Evolutionary conservation across 2,329 filamentous ascomycete genomes (phyloP), one percentile per base, ranked within the genome.

Genomic region (Fusarium odoratissimum): DNA sequence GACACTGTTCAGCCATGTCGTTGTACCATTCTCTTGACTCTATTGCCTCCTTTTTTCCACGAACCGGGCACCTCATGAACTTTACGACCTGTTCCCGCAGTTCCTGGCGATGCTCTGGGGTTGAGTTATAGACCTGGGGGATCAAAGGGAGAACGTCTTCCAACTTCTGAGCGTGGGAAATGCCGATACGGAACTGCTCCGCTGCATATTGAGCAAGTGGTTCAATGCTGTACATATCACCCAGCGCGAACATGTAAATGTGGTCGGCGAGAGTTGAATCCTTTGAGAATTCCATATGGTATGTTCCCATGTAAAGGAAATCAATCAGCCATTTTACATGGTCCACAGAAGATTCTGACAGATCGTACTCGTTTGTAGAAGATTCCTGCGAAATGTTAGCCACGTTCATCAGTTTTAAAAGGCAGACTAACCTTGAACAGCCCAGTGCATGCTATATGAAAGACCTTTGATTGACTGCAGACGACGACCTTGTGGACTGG

Each of bases 181-280:
- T 7, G 6, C 14, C 51, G 19, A 2, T 8, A 17, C 4, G 11
- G 5, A 67, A 63, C 7, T 62, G 28, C 7, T 57, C 19, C 3
- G 23, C 23, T 13, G 55, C 48, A 31, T 58, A 30, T 8, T 25
- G 12, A 21, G 16, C 11, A 8, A 68, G 56, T 3, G 30, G 51
- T 10, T 42, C 3, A 8, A 71, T 52, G 10, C 40, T 14, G 45
- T 64, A 72, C 35, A 55, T 56, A 33, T 64, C 54, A 16, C 55
- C 64, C 8, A 72, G 25, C 8, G 51, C 14, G 35, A 58, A 60
- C 63, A 71, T 61, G 11, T n/a, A 7, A 4, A 30, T 23, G 38
- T 72, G 55, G 19, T 60, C 21, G 1, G 25, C 38, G 23, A 71
- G 49, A 13, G 42, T 3, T 3, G 41, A 44, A 11, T 10, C 11